Conservation (phyloP, 2,329 filamentous ascomycete genomes). For the Ascocoryne sarcoides region DNA sequence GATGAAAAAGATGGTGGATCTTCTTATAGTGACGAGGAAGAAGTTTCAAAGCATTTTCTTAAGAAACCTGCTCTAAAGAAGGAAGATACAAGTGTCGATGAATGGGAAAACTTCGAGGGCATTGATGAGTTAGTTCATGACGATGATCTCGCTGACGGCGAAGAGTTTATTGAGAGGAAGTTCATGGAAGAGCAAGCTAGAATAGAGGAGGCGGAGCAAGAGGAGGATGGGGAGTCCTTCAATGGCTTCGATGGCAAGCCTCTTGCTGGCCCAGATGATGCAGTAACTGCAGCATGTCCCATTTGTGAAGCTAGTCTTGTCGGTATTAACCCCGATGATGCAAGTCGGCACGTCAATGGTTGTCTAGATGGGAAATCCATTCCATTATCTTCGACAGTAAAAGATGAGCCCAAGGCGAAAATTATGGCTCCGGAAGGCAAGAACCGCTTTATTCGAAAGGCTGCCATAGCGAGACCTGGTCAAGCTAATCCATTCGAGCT, state of each 20-base stretch:
- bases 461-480: constrained; percentile 64
- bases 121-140: constrained; percentile 48
- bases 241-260: constrained; percentile 16
- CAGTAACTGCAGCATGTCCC: constrained; percentile 48
- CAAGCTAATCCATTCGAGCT: constrained; percentile 71
- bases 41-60: constrained; percentile 9
- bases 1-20: constrained; percentile 1
- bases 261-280: constrained; percentile 8
- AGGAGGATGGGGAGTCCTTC: constrained; percentile 26
- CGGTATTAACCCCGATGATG: constrained; percentile 55
- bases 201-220: constrained; percentile 49
- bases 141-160: constrained; percentile 37
- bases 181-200: constrained; percentile 71
- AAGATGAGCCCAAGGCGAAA: constrained; percentile 17
- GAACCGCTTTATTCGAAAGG: constrained; percentile 49
- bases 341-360: constrained; percentile 79
- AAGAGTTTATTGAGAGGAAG: constrained; percentile 55
- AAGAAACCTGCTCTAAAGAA: constrained; percentile 36
- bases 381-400: constrained; percentile 36
- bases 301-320: constrained; percentile 62
- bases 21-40: constrained; percentile 7
- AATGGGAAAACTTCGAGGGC: constrained; percentile 46
- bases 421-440: constrained; percentile 17
- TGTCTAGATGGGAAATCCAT: constrained; percentile 79
- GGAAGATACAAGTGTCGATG: constrained; percentile 40